Evolutionary conservation across 2,329 filamentous ascomycete genomes (phyloP).

Genomic region (Juglanconis oblonga): DNA sequence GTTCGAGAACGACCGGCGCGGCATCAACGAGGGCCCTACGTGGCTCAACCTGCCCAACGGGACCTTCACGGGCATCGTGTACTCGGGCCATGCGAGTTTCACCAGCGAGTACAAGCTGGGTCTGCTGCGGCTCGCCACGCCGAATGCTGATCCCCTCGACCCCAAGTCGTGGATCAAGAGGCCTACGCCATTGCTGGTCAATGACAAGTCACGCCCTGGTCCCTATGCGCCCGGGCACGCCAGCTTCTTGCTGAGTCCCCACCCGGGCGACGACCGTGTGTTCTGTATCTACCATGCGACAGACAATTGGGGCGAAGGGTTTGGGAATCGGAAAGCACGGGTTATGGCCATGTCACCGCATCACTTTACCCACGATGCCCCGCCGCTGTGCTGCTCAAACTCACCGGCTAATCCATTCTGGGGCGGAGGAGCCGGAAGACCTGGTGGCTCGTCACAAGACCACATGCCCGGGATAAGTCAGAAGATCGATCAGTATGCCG

Average conservation of each 20-base stretch:
- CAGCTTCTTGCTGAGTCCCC: conserved; percentile 19
- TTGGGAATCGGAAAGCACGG: conserved; percentile 21
- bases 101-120: conserved; percentile 23
- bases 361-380: conserved; percentile 16
- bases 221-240: conserved; percentile 22
- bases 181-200: conserved; percentile 13
- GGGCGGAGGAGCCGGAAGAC: neutral
- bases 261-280: conserved; percentile 16
- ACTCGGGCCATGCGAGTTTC: conserved; percentile 22
- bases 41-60: conserved; percentile 20
- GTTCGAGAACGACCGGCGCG: conserved; percentile 19
- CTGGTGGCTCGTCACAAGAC: neutral
- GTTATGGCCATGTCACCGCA: conserved; percentile 16
- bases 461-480: conserved; percentile 4
- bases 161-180: conserved; percentile 16
- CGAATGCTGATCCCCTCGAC: conserved; percentile 16
- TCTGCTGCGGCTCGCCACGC: conserved; percentile 16
- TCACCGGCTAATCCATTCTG: conserved; percentile 1
- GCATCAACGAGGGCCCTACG: conserved; percentile 22
- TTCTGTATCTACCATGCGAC: conserved; percentile 22
- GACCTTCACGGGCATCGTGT: conserved; percentile 21
- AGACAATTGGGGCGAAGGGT: conserved; percentile 19
- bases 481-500: conserved; percentile 5
- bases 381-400: conserved; percentile 18
- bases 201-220: conserved; percentile 11